These are phyloP conservation scores for Pyricularia sp. DNA, from an alignment of 2,329 filamentous ascomycete species.

Conservation along the genomic window DNA sequence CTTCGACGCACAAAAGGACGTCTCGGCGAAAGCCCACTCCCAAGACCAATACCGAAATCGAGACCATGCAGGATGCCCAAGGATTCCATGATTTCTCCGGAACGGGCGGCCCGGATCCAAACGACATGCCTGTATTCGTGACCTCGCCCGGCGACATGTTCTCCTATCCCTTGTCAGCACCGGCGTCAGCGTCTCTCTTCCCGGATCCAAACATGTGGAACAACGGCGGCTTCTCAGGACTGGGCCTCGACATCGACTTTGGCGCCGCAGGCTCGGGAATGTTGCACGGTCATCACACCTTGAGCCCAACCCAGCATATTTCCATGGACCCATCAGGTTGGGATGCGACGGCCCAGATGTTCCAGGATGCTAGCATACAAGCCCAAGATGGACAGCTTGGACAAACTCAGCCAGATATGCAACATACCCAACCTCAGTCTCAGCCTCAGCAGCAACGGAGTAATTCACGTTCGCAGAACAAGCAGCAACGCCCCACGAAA, in stretches of 20 bases:
- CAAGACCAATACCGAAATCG: constrained; percentile 25
- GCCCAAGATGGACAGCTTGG: constrained; percentile 17
- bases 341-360: constrained; percentile 44
- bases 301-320: constrained; percentile 27
- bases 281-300: constrained; percentile 27
- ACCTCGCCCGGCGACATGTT: constrained; percentile 45
- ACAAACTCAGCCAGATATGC: constrained; percentile 8
- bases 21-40: constrained; percentile 41
- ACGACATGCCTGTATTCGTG: constrained; percentile 35
- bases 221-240: constrained; percentile 24
- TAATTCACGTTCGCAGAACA: constrained; percentile 2
- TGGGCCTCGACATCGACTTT: constrained; percentile 52
- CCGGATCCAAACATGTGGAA: constrained; percentile 22
- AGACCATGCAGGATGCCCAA: constrained; percentile 49
- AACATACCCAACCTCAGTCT: constrained; percentile 10
- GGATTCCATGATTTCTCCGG: constrained; percentile 35
- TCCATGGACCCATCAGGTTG: constrained; percentile 46
- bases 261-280: constrained; percentile 30
- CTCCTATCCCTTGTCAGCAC: constrained; percentile 48
- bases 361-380: constrained; percentile 34
- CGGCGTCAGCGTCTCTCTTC: constrained; percentile 37
- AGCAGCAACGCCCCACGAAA: constrained; percentile 20
- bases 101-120: constrained; percentile 36
- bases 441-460: constrained; percentile 10
- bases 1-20: constrained; percentile 36